Evolutionary conservation across 2,329 filamentous ascomycete species (phyloP), one percentile per base, ranked within the genome.

Genomic region (Colletotrichum scovillei): DNA sequence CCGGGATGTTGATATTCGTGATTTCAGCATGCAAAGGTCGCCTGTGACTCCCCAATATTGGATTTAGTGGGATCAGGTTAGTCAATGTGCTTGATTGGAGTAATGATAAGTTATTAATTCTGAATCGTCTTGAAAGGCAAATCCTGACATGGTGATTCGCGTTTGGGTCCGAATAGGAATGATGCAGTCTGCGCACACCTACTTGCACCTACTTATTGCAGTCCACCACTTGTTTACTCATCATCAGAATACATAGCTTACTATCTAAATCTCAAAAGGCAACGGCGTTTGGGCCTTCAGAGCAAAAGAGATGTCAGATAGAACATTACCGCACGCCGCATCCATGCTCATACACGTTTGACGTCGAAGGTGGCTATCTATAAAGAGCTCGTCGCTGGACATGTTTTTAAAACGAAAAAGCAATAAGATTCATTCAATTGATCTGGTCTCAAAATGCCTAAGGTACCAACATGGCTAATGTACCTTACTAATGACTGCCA

Each of bases 11-110:
- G 22, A 42, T 26, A 60, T 59, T 14, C 53, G 63, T 3, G 28
- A 58, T n/a, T 72, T 72, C 12, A 11, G 26, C 2, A 72, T 72
- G 59, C 53, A 64, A 53, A 64, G 8, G 42, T 53, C 42, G 19
- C 19, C n/a, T 5, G 11, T 28, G 7, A 59, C 14, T 26, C 70
- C 70, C 30, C 66, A 73, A 42, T 38, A 59, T 53, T 73, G 70
- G 70, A 59, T 73, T 28, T 73, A 2, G 26, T 32, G 6, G 5
- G 9, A 30, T 8, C 16, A 2, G 1, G 28, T 30, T 11, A 5
- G 14, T 38, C 5, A 4, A 16, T 9, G 2, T 19, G n/a, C 7
- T 35, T 28, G 12, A 1, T 38, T 55, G 19, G n/a, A 52, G 59
- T 30, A 16, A 42, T 42, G 3, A 5, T 9, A 4, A 11, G 30